Evolutionary conservation across 1,284 basidiomycete species (phyloP), one percentile per base, ranked within the genome.

Genomic region (Naganishia cerealis): DNA sequence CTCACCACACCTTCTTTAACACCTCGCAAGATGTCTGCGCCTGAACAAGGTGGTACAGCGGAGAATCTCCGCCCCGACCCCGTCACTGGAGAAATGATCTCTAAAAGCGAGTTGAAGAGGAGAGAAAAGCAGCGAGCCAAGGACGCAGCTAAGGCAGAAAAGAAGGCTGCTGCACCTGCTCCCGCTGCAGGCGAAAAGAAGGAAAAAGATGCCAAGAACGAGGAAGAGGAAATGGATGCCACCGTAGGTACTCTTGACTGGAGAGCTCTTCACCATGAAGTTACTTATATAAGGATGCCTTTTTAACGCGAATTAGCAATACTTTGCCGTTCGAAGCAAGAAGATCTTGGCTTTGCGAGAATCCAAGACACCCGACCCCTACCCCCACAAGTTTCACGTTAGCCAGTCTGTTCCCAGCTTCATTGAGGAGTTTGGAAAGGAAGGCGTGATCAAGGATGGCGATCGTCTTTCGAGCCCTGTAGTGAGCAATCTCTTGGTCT

Each of bases 381-480:
- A 99, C 84, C 95, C 96, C 24, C 96, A 99, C 88, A 99, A 99
- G 86, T 99, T 99, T 84, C 81, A 96, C 75, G 94, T 96, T 53
- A 84, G 89, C 57, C 84, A 83, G 72, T 91, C 90, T n/a, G 84
- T 99, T 75, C 83, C 87, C 18, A 78, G 83, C 15, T 99, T 89
- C 82, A 87, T 98, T 77, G 80, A 85, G 16, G 83, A 86, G 69
- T 99, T 92, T 77, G 90, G 90, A 53, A 68, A 76, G 36, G 88
- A 91, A 65, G 90, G 89, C 67, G 84, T 86, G 78, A 86, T 94
- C 72, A 76, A 82, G 18, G 75, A 79, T 9, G 80, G 78, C 48
- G 66, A 70, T 67, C 74, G 72, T 42, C 67, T 76, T 46, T 42
- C 66, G 6, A 50, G 43, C 38, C 53, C 68, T 1, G 88, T 88